These are phyloP conservation scores for Scenedesmus sp. DNA, from an alignment of 163 green algal species.

Conservation along the genomic window DNA sequence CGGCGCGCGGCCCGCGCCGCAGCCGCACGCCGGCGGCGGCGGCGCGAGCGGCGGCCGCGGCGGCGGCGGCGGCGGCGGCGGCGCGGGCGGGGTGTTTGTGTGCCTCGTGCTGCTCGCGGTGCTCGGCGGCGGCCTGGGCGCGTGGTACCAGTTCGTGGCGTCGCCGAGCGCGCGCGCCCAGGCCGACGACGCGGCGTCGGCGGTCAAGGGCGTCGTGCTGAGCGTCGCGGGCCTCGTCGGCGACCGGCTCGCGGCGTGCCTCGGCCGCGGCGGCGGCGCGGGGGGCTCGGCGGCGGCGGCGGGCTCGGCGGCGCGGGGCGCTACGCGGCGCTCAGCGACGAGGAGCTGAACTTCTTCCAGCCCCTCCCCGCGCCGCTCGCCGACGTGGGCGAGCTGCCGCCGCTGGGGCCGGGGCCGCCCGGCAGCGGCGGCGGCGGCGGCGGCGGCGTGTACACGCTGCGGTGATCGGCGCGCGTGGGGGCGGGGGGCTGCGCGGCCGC, in stretches of 20 bases:
- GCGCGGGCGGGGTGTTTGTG: conserved; percentile 11
- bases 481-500: too few relatives aligned
- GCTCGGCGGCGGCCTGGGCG: conserved; percentile 21
- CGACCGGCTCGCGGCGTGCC: conserved; percentile 5
- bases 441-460: too few relatives aligned
- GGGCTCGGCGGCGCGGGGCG: neutral
- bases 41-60: neutral
- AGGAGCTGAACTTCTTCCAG: conserved; percentile 49
- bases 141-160: conserved; percentile 39
- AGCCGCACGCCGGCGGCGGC: conserved; percentile 5
- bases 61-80: neutral
- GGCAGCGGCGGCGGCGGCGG: neutral
- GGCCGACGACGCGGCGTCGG: neutral
- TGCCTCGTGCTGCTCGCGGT: conserved; percentile 16
- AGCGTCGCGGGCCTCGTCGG: conserved; percentile 11
- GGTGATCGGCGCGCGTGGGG: too few relatives aligned
- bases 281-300: neutral
- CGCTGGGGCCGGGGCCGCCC: neutral
- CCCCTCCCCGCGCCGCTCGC: conserved; percentile 4
- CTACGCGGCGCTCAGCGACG: conserved; percentile 33
- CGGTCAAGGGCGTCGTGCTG: neutral
- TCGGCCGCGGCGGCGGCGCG: neutral
- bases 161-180: neutral
- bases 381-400: neutral
- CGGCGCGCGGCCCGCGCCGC: conserved; percentile 5